A percentile compares a stretch with the other conserved stretches of the same genome.
Evolutionary conservation across 176 grass and related monocot species (phyloP).

Genomic region (Canna indica): DNA sequence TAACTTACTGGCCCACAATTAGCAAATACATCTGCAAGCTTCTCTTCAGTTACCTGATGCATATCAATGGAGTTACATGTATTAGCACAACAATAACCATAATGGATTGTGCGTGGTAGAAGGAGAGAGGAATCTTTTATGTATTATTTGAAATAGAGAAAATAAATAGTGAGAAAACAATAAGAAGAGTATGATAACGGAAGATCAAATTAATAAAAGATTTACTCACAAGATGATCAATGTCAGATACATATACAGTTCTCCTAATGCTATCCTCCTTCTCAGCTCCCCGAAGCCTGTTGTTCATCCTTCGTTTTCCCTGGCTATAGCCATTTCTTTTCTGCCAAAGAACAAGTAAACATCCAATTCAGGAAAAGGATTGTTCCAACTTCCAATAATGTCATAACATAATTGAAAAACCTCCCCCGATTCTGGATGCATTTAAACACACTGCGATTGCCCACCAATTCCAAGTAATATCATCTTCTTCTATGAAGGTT

Average conservation of each 20-base stretch:
- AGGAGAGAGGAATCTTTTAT: background rate
- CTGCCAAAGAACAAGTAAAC: slow-evolving; percentile 14
- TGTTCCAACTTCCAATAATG: background rate
- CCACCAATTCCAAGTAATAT: background rate
- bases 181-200: background rate
- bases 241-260: slow-evolving; percentile 74
- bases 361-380: background rate
- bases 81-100: background rate
- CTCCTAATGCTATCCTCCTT: slow-evolving; percentile 72
- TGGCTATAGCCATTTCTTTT: slow-evolving; percentile 50
- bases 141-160: background rate
- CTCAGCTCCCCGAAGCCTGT: slow-evolving; percentile 49
- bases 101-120: background rate
- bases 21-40: slow-evolving; percentile 20
- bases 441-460: background rate
- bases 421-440: background rate
- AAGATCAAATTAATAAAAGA: background rate
- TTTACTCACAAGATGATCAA: slow-evolving; percentile 10
- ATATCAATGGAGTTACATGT: background rate
- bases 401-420: background rate
- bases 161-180: background rate
- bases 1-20: slow-evolving; percentile 16
- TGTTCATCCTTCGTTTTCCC: slow-evolving; percentile 43
- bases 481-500: background rate
- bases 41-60: slow-evolving; percentile 20